Percentiles rank a stretch among this genome's conserved stretches.
Evolutionary conservation across 1,284 basidiomycete genomes (phyloP).

Genomic region (Gomphus bonarii): DNA sequence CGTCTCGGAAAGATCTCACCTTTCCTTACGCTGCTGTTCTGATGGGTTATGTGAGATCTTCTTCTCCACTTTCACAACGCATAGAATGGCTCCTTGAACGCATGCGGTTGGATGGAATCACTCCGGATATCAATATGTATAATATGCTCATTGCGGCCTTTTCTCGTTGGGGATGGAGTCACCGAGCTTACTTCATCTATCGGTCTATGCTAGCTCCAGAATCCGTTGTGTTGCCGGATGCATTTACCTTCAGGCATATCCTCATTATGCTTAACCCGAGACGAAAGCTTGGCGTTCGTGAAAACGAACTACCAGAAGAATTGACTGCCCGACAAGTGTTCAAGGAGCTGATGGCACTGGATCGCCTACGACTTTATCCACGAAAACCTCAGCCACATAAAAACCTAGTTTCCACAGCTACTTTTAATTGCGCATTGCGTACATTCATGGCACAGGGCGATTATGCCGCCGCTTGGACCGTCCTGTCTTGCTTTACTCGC

Average conservation of each 20-base stretch:
- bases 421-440: conserved; percentile 32
- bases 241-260: conserved; percentile 33
- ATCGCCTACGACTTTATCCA: conserved; percentile 24
- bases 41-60: background rate
- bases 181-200: conserved; percentile 35
- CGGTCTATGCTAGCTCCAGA: conserved; percentile 18
- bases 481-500: conserved; percentile 24
- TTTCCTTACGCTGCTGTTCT: conserved; percentile 6
- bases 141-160: conserved; percentile 36
- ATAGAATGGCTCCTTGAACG: conserved; percentile 22
- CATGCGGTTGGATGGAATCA: conserved; percentile 29
- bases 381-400: conserved; percentile 12
- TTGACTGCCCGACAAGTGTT: conserved; percentile 34
- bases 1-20: background rate
- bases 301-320: conserved; percentile 16
- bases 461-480: conserved; percentile 35
- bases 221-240: conserved; percentile 27
- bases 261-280: conserved; percentile 28
- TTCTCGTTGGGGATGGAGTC: conserved; percentile 22
- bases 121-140: conserved; percentile 31
- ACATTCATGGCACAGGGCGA: conserved; percentile 33
- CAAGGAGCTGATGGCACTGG: conserved; percentile 28
- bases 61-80: background rate
- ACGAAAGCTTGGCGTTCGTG: conserved; percentile 14
- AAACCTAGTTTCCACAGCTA: conserved; percentile 24